phyloP scores from a whole-genome alignment of 768 basidiomycete species.

The Mycena leptocephala region DNA sequence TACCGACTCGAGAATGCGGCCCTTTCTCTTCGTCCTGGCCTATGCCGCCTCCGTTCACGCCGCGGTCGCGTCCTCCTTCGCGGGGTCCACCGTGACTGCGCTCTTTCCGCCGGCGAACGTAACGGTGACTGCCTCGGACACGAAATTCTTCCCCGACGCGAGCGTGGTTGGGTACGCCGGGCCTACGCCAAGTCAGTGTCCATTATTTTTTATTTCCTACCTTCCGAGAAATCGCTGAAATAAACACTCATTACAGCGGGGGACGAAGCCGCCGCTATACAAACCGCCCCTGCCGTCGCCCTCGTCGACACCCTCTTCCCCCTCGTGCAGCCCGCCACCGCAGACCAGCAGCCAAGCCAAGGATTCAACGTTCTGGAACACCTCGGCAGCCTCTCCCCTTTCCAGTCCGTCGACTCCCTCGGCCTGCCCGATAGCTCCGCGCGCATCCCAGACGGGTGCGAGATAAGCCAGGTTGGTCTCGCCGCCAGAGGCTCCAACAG shows the following conservation, averaged over 20 bases:
- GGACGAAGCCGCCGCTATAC: background rate
- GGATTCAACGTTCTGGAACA: background rate
- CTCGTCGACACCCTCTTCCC: background rate
- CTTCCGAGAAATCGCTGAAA: too few species aligned
- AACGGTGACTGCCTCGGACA: background rate
- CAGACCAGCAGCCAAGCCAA: background rate
- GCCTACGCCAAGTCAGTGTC: background rate
- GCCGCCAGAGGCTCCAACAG: too few species aligned
- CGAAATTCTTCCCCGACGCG: slow-evolving; percentile 4
- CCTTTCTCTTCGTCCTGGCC: background rate
- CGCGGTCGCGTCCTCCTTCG: background rate
- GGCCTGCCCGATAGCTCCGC: background rate
- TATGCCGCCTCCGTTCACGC: background rate
- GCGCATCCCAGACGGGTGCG: background rate
- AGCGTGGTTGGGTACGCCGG: background rate
- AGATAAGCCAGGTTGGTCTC: too few species aligned
- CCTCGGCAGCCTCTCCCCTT: background rate
- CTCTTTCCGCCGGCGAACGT: slow-evolving; percentile 2
- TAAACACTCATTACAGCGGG: background rate
- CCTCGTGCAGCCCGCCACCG: background rate
- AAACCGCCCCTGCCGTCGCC: background rate
- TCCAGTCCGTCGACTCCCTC: slow-evolving; percentile 11
- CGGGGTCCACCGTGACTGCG: background rate
- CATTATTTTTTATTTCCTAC: background rate
- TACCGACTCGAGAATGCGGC: too few species aligned